Evolutionary conservation across 768 basidiomycete species (phyloP).

Genomic region (Serpula lacrymans): DNA sequence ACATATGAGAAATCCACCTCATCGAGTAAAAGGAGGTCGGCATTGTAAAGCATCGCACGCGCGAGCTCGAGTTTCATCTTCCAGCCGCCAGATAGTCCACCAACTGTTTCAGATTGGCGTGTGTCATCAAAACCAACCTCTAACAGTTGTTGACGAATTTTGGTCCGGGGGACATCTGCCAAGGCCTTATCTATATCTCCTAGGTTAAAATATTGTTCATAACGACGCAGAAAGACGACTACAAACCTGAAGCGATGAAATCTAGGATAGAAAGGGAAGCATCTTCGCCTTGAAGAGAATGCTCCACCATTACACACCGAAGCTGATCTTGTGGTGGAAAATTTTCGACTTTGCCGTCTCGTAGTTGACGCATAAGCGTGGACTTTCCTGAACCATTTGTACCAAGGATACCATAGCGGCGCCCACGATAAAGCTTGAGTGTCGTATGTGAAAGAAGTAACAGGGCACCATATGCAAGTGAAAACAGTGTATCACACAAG

Average conservation of each 20-base stretch:
- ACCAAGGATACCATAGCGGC: slow-evolving; percentile 93
- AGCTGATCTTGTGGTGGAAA: slow-evolving; percentile 88
- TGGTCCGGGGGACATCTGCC: slow-evolving; percentile 53
- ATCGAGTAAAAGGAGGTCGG: slow-evolving; percentile 79
- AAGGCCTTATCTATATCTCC: slow-evolving; percentile 61
- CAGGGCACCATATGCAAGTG: slow-evolving; percentile 92
- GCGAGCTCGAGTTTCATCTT: slow-evolving; percentile 99
- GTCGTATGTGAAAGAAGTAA: slow-evolving; percentile 92
- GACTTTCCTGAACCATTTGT: slow-evolving; percentile 97
- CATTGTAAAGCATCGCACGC: slow-evolving; percentile 95
- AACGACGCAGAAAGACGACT: slow-evolving; percentile 7
- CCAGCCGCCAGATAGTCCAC: slow-evolving; percentile 94
- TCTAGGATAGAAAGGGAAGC: slow-evolving; percentile 77
- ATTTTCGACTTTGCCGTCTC: slow-evolving; percentile 94
- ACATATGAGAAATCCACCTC: slow-evolving; percentile 47
- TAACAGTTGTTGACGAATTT: slow-evolving; percentile 73
- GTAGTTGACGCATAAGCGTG: slow-evolving; percentile 92
- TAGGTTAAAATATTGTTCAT: slow-evolving; percentile 1
- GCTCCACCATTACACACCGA: slow-evolving; percentile 94
- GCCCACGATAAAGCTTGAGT: slow-evolving; percentile 84
- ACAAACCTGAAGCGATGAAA: slow-evolving; percentile 81
- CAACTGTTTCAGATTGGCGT: slow-evolving; percentile 81
- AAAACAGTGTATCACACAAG: slow-evolving; percentile 91
- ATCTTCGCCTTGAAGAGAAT: slow-evolving; percentile 94
- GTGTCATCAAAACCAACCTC: slow-evolving; percentile 92